These are phyloP conservation scores for Kazachstania kunashirensis DNA, from an alignment of 805 yeast species.

Conservation along the genomic window DNA sequence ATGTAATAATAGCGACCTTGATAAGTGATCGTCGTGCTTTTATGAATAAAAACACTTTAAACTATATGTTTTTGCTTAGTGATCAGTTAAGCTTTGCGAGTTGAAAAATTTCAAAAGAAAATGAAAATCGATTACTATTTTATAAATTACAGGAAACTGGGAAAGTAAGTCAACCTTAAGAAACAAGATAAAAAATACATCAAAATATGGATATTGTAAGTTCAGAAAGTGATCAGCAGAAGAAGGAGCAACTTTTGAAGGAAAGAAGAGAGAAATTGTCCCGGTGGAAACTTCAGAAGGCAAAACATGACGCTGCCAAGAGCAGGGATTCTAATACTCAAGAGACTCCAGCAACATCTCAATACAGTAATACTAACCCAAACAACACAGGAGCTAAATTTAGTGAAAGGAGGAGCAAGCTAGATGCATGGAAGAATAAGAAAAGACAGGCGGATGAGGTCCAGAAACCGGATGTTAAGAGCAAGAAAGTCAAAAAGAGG, in stretches of 20 bases:
- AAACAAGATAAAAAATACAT: too few relatives aligned
- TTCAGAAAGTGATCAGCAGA: slow-evolving; percentile 10
- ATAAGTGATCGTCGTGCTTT: too few relatives aligned
- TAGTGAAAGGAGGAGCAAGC: slow-evolving; percentile 31
- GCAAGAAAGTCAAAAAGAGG: slow-evolving; percentile 2
- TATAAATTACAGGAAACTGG: too few relatives aligned
- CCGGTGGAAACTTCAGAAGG: slow-evolving; percentile 52
- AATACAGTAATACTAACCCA: not conserved
- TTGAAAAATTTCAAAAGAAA: too few relatives aligned
- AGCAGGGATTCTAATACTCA: slow-evolving; percentile 10
- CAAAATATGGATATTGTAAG: slow-evolving; percentile 20
- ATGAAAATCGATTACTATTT: too few relatives aligned
- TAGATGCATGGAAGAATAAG: slow-evolving; percentile 46
- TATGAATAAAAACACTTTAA: too few relatives aligned
- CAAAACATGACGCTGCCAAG: slow-evolving; percentile 23
- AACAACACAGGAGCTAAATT: slow-evolving; percentile 6
- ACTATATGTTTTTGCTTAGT: too few relatives aligned
- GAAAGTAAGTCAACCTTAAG: too few relatives aligned
- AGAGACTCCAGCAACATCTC: not conserved
- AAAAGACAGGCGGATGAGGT: slow-evolving; percentile 20
- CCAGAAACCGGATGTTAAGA: slow-evolving; percentile 3
- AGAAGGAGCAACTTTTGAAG: slow-evolving; percentile 30
- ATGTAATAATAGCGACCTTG: too few relatives aligned
- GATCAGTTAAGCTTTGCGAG: too few relatives aligned
- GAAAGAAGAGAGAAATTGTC: slow-evolving; percentile 45